These are phyloP conservation scores for Ananas comosus DNA, from an alignment of 176 grass and related monocot species.

Conservation along the genomic window DNA sequence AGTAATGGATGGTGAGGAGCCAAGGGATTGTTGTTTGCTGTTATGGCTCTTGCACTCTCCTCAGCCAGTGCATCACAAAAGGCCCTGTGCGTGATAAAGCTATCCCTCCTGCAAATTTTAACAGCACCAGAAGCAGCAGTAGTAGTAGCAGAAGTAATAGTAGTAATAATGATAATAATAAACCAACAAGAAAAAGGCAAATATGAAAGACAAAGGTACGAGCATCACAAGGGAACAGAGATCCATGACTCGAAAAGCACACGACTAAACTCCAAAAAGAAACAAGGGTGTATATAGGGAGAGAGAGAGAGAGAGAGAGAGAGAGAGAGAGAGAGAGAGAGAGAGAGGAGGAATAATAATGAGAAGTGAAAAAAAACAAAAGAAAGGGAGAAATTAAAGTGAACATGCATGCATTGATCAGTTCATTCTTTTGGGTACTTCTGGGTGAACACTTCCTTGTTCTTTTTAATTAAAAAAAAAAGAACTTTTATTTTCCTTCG, in stretches of 20 bases:
- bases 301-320: neutral
- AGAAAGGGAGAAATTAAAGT: too few species aligned
- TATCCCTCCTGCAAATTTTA: constrained; percentile 54
- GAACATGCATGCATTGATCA: too few species aligned
- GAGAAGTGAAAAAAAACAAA: neutral
- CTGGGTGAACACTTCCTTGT: too few species aligned
- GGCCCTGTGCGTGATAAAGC: constrained; percentile 97
- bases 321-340: constrained; percentile 26
- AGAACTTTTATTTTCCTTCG: too few species aligned
- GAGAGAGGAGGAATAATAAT: constrained; percentile 9
- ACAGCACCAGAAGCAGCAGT: neutral
- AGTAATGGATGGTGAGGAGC: constrained; percentile 28
- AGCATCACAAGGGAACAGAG: constrained; percentile 18
- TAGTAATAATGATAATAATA: neutral
- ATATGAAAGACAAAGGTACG: constrained; percentile 4
- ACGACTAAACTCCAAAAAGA: constrained; percentile 29
- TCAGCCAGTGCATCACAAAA: constrained; percentile 98
- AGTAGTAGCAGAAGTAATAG: neutral
- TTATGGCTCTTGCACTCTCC: constrained; percentile 79
- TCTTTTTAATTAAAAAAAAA: too few species aligned
- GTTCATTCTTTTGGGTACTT: too few species aligned
- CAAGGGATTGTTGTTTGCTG: constrained; percentile 20
- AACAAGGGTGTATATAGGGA: constrained; percentile 7
- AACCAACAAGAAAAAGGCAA: neutral
- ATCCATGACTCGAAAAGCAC: constrained; percentile 12